Conservation (phyloP, 148 eudicot genomes). For the Selenicereus undatus region DNA sequence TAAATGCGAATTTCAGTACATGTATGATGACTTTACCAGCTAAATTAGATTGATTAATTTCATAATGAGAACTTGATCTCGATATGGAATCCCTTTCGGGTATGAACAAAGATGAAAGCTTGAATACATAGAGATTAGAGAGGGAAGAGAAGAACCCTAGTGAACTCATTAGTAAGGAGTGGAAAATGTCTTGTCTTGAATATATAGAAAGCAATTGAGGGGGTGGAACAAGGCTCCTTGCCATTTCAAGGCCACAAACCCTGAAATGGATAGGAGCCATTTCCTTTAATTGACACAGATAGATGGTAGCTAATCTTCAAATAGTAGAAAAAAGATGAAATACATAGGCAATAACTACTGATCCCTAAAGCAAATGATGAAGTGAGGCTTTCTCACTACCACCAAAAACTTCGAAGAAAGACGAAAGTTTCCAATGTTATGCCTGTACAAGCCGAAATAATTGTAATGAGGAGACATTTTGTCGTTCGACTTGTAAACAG, state of each 20-base stretch:
- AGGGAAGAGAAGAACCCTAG: too few species aligned
- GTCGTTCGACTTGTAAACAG: background rate
- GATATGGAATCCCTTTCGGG: background rate
- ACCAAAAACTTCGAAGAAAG: background rate
- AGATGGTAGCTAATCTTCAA: slow-evolving; percentile 1
- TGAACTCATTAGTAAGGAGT: background rate
- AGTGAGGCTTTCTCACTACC: slow-evolving; percentile 11
- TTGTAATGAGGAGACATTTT: background rate
- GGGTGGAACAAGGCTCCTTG: slow-evolving; percentile 39
- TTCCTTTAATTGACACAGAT: slow-evolving; percentile 15
- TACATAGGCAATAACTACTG: background rate
- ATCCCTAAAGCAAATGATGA: background rate
- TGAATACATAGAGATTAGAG: background rate
- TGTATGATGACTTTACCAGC: background rate
- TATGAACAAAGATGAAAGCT: background rate
- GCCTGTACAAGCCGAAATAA: slow-evolving; percentile 18
- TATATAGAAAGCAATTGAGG: background rate
- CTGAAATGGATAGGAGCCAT: slow-evolving; percentile 45
- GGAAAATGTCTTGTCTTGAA: background rate
- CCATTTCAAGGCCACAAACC: slow-evolving; percentile 33
- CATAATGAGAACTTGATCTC: background rate
- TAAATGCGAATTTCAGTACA: background rate
- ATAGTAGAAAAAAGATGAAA: background rate
- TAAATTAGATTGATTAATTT: background rate
- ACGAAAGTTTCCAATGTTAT: slow-evolving; percentile 2